Evolutionary conservation across 164 flowering plant genomes (phyloP), one percentile per base, ranked within the genome.

Genomic region (Dillenia turbinata): DNA sequence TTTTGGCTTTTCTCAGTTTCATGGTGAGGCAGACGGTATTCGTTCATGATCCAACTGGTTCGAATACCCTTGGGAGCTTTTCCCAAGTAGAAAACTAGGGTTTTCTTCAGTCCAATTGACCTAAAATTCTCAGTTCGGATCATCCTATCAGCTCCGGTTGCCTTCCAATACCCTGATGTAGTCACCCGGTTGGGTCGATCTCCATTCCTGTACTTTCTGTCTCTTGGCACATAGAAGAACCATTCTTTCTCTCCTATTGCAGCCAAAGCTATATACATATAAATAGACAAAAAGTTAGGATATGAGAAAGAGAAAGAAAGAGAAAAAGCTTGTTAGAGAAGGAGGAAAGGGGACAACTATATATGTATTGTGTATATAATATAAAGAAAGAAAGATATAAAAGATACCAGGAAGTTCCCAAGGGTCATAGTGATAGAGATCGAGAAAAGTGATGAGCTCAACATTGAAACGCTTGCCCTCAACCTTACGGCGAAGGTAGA

Each of bases 221-320:
- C 98, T 63, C 98, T 71, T 0, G 98, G 98, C 65, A 94, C 98
- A 66, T 94, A 94, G 68, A 94, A 94, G 76, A 75, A 94, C 97
- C 98, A 94, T 62, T 94, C 98, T 60, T 89, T 94, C 82, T 94
- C 98, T 51, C 98, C 98, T 14, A 94, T 91, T n/a, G 97, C 91
- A 0, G 98, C 97, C 79, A 91, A 62, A 7, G 95, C 98, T 94
- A 5, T 94, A 5, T 33, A 33, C 40, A 33, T 33, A 33, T 33
- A 33, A 33, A 5, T 33, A 33, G 6, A 33, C 40, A 33, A 33
- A 33, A 33, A 5, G 40, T 33, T 33, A 33, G 40, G 40, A 33
- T 6, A 33, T 33, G 40, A 33, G 40, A 33, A 7, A 33, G 40
- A 33, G 40, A 2, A 5, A 26, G 40, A 26, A 3, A 5, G 40